A percentile compares a stretch with the other conserved stretches of the same genome.
These are phyloP conservation scores for Sarocladium oryzae DNA, from an alignment of 2,329 filamentous ascomycete species.

Conservation along the genomic window DNA sequence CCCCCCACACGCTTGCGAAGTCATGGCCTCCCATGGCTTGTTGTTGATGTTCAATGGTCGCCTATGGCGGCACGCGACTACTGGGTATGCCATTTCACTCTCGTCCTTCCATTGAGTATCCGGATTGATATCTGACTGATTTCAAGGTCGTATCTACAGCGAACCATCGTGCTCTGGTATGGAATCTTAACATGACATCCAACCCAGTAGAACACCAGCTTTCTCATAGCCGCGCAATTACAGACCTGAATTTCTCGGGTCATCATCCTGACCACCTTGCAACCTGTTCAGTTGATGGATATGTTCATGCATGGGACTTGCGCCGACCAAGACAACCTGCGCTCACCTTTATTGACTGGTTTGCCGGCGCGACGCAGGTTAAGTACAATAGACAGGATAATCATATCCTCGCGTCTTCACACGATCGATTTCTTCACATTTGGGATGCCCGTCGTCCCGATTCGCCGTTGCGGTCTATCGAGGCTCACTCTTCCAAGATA, in stretches of 20 bases:
- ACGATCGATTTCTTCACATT: conserved; percentile 79
- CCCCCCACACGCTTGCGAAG: conserved; percentile 74
- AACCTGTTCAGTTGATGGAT: conserved; percentile 88
- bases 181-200: conserved; percentile 72
- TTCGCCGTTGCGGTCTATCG: conserved; percentile 73
- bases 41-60: conserved; percentile 95
- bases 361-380: conserved; percentile 87
- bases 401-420: conserved; percentile 83
- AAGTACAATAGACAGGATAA: conserved; percentile 88
- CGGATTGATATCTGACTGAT: neutral
- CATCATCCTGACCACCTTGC: conserved; percentile 85
- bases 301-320: conserved; percentile 88
- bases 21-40: conserved; percentile 86
- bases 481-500: conserved; percentile 86
- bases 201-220: conserved; percentile 79
- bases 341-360: conserved; percentile 85
- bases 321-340: conserved; percentile 66
- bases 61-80: conserved; percentile 84
- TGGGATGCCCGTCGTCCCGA: conserved; percentile 84
- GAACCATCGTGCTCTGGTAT: conserved; percentile 89
- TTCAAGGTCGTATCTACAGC: conserved; percentile 65
- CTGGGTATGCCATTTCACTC: conserved; percentile 57
- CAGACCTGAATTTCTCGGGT: conserved; percentile 92
- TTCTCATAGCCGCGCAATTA: conserved; percentile 80
- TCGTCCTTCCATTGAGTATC: neutral